These are phyloP conservation scores for Cercophora samala DNA, from an alignment of 495 filamentous ascomycete genomes.

Conservation along the genomic window DNA sequence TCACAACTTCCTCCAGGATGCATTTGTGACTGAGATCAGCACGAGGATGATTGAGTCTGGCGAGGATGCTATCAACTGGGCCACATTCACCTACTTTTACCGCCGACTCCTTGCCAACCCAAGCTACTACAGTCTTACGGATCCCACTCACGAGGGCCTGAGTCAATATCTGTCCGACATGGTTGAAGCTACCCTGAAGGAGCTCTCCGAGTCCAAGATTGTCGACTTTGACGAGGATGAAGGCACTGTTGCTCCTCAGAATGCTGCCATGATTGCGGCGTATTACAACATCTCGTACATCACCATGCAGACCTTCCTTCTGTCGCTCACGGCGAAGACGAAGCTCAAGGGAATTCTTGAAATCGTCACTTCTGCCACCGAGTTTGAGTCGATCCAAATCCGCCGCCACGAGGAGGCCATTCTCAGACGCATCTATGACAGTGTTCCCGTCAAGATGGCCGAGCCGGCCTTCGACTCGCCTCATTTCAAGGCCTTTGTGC, in stretches of 20 bases:
- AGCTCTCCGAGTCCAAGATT: constrained; percentile 89
- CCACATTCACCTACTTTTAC: constrained; percentile 98
- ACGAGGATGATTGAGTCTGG: constrained; percentile 89
- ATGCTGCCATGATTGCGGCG: constrained; percentile 94
- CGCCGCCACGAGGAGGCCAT: constrained; percentile 87
- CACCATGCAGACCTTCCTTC: constrained; percentile 98
- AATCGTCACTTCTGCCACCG: constrained; percentile 93
- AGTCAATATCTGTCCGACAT: constrained; percentile 93
- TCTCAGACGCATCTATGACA: constrained; percentile 88
- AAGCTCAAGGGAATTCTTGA: constrained; percentile 96
- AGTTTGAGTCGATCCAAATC: constrained; percentile 95
- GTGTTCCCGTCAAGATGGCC: constrained; percentile 90
- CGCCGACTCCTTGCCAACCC: constrained; percentile 94
- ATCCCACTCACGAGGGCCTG: constrained; percentile 86
- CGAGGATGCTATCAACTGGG: constrained; percentile 97
- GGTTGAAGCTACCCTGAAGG: constrained; percentile 88
- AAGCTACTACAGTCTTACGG: constrained; percentile 88
- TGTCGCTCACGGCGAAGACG: constrained; percentile 83
- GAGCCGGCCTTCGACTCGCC: constrained; percentile 83
- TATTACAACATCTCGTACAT: constrained; percentile 99
- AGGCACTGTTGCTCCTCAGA: constrained; percentile 82
- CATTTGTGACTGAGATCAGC: constrained; percentile 94
- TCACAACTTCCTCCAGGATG: constrained; percentile 86
- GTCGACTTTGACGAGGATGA: constrained; percentile 97
- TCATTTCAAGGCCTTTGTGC: constrained; percentile 95